Base-by-base conservation (phyloP, 305 asterid genomes). In the Fraxinus greggii region DNA sequence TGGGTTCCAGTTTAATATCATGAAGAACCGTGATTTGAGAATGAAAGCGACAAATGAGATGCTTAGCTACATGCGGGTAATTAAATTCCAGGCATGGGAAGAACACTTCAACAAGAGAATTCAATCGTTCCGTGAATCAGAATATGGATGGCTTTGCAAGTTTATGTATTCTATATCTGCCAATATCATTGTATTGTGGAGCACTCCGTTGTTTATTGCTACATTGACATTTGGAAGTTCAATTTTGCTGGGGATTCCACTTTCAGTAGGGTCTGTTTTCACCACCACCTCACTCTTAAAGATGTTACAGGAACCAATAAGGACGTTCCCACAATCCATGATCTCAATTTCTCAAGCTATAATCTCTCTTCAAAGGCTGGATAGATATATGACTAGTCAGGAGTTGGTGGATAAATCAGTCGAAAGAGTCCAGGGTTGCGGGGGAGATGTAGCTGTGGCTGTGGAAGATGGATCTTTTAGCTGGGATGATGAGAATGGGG, bases 11-110 rank as follows among this genome's bases (percentile, higher is more conserved):
- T 93, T 90, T 78, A 85, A 90, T 81, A 86, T 96, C 29, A 93
- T 92, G 98, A 89, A 69, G 89, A 90, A 89, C 72, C 97, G 98
- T 5, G 99, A 96, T 67, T 94, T 92, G 4, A 84, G 99, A 61
- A 96, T 96, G 99, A 96, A 92, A 79, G 98, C 98, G 0, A 92
- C 91, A 12, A 94, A 96, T 26, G 99, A 96, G 87, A 96, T 94
- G 98, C 95, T 96, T 15, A 96, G 86, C 83, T 94, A 92, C 83
- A 96, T 94, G 98, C 84, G 99, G 0, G 98, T 94, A 76, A 94
- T 96, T 33, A 96, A 96, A 81, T 96, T 96, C 86, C 99, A 96
- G 83, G 99, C 99, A 0, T 96, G 99, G 99, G 99, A 96, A 70
- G 98, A 96, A 33, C 94, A 92, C 75, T 96, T 96, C 67, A 92